A percentile compares a stretch with the other conserved stretches of the same genome.
phyloP scores from a whole-genome alignment of 169 alveolate genomes.

The Eimeria mitis region DNA sequence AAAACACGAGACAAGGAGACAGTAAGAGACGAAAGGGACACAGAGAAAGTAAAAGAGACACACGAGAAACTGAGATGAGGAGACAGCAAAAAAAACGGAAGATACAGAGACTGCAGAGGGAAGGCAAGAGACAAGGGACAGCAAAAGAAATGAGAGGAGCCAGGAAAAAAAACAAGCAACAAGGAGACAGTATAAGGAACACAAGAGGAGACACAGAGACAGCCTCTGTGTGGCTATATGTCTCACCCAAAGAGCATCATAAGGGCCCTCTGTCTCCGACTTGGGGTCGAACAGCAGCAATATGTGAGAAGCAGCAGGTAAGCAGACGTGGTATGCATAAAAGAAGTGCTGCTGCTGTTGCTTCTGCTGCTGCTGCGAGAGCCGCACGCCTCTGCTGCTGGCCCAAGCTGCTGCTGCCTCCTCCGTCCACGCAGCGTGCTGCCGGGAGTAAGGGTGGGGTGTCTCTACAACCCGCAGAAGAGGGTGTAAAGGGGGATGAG shows the following conservation, averaged over 20 bases:
- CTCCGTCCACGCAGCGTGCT: constrained; percentile 44
- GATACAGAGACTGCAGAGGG: background rate
- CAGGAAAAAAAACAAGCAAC: too few species aligned
- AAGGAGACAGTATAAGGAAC: background rate
- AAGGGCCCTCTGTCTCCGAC: constrained; percentile 63
- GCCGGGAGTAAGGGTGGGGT: constrained; percentile 35
- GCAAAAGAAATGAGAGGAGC: background rate
- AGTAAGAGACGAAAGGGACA: background rate
- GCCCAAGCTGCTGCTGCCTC: constrained; percentile 75
- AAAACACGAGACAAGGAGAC: background rate
- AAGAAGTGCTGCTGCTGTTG: constrained; percentile 46
- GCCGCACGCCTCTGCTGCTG: constrained; percentile 56
- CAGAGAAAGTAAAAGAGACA: background rate
- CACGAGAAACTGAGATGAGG: background rate
- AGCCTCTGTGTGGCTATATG: background rate
- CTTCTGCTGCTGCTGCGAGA: constrained; percentile 40
- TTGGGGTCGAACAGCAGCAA: constrained; percentile 40
- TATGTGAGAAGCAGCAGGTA: constrained; percentile 53
- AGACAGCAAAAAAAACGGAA: background rate
- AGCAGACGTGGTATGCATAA: constrained; percentile 6
- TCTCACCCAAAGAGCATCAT: constrained; percentile 8
- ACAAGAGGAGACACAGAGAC: background rate
- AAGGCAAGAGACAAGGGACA: background rate
- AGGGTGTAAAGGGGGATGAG: constrained; percentile 41
- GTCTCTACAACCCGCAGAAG: constrained; percentile 64